Base-by-base conservation (phyloP, 495 filamentous ascomycete species). In the Rhypophila decipiens region DNA sequence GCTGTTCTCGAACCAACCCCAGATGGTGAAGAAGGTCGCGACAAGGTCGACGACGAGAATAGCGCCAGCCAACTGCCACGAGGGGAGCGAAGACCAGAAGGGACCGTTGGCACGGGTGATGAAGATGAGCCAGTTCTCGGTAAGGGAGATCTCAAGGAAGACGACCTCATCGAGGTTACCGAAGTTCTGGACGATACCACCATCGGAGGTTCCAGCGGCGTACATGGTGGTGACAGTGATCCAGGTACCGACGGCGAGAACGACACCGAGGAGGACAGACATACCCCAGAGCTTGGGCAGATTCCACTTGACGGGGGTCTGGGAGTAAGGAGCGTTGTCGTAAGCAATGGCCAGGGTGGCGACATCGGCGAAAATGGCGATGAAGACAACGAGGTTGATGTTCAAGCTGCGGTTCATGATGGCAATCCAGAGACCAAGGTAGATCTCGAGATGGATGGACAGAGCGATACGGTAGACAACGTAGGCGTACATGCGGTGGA, bases 401-500 rank as follows among this genome's bases (percentile, higher is more conserved):
- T 91, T 88, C 49, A 96, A 74, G 41, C 77, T 85, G 47, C 85
- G 77, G 74, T 94, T 90, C 59, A 88, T 70, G 53, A 88, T 85
- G 55, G 83, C 84, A 56, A 96, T 95, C 87, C 88, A 93, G 39
- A 93, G 77, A 60, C 88, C 90, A 39, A 95, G 78, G 72, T 87
- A 95, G 59, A 91, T 82, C 68, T 89, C 85, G 63, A 95, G 74
- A 60, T 96, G 90, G 42, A 95, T 78, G 2, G 89, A 94, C 60
- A 96, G 71, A 15, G 89, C 90, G 58, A 96, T 95, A 75, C 90
- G 88, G 74, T 95, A 96, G 54, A 93, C 84, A 58, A 96, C 87
- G 72, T 96, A 96, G 33, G 90, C 84, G 72, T 96, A 90, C 90
- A 96, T 95, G 52, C 90, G 88, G 67, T 94, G 88, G 78, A 96